Evolutionary conservation across 805 yeast species (phyloP), one percentile per base, ranked within the genome.

Genomic region (Monosporozyma unispora): DNA sequence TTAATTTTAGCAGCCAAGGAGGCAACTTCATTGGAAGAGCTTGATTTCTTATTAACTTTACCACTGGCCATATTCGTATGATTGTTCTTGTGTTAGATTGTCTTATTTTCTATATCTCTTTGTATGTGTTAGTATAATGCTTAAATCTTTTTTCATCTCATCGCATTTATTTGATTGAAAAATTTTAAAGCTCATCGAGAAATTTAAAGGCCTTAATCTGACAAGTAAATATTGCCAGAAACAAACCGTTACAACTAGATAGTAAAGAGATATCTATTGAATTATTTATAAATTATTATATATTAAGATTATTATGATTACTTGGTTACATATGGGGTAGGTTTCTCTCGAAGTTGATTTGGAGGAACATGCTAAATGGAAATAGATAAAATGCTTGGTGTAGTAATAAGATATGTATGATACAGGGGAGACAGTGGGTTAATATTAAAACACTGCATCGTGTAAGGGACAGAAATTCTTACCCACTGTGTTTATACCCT

Each of bases 1-100:
- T 69, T 73, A 45, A 81, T 78, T 61, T 78, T 79, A 55, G 77
- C 81, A 1, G 84, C 86, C 44, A 81, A 69, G 5, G 77, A 74
- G 39, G 72, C 64, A 27, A 61, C 50, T 50, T 70, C 73, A 35
- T 51, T 39, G 14, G 42, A 39, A 21, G 56, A 44, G 16, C 46
- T 45, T 39, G 49, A 10, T 28, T 53, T 53, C 48, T 55, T 55
- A n/a, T 27, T 18, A 29, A 55, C 52, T 40, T 54, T 55, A 8
- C 49, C 51, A 27, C 38, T 38, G 23, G 46, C 41, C 50, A 48
- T 48, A 21, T 31, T 39, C 18, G 14, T n/a, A 14, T 1, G 27
- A 5, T 18, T 16, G 5, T 33, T 18, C 21, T 11, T 18, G 23
- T 23, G 7, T n/a, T n/a, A n/a, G 27, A 27, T 14, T 31, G 5